These are phyloP conservation scores for Echinosophora koreensis DNA, from an alignment of 306 rosid genomes.

Conservation along the genomic window DNA sequence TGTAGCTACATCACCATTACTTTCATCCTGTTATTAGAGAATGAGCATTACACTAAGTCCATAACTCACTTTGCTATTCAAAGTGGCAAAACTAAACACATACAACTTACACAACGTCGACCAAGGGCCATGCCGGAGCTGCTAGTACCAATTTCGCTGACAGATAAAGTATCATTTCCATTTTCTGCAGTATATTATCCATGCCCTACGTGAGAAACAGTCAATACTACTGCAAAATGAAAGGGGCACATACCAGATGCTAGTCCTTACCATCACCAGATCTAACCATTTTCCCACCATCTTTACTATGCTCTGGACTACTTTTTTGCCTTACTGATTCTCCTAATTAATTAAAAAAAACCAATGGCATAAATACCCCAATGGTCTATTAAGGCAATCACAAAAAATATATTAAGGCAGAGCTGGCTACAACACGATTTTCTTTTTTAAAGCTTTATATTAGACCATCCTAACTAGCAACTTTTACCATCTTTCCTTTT, in stretches of 20 bases:
- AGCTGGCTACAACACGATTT: neutral
- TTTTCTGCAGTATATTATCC: conserved; percentile 60
- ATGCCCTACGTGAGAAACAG: conserved; percentile 47
- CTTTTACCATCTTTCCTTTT: conserved; percentile 3
- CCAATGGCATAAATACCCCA: conserved; percentile 40
- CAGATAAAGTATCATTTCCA: conserved; percentile 44
- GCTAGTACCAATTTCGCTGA: conserved; percentile 47
- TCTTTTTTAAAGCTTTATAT: conserved; percentile 34
- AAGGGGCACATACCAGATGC: conserved; percentile 45
- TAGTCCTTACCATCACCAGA: conserved; percentile 51
- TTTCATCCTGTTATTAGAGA: conserved; percentile 65
- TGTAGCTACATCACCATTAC: conserved; percentile 55
- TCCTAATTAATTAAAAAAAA: conserved; percentile 43
- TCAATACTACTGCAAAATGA: conserved; percentile 38
- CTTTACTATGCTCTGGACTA: conserved; percentile 55
- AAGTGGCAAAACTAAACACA: conserved; percentile 75
- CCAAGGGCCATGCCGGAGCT: conserved; percentile 56
- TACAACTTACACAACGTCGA: conserved; percentile 99
- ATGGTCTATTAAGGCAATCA: conserved; percentile 38
- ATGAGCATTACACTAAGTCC: conserved; percentile 60
- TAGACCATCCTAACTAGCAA: conserved; percentile 24
- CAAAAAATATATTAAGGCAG: conserved; percentile 17
- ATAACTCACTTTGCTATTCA: conserved; percentile 54
- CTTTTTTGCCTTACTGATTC: conserved; percentile 54
- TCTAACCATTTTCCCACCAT: conserved; percentile 37